These are phyloP conservation scores for Fraxinus xanthoxyloides DNA, from an alignment of 305 asterid genomes.

Conservation along the genomic window DNA sequence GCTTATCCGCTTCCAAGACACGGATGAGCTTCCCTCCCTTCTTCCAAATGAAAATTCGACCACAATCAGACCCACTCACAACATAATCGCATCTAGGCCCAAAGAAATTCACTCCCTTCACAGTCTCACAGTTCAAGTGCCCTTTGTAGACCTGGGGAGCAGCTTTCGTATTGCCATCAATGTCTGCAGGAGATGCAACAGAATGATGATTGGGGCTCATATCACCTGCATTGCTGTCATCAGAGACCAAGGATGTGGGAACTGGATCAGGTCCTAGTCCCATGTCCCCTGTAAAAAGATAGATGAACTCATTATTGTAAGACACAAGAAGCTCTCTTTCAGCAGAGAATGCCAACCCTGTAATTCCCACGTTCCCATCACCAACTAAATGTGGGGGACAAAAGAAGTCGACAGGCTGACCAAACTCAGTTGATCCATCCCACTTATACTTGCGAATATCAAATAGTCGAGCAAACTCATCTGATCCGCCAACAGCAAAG, in stretches of 20 bases:
- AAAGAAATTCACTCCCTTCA: constrained; percentile 83
- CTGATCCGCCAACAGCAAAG: constrained; percentile 87
- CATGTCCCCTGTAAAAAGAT: constrained; percentile 69
- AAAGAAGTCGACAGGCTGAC: constrained; percentile 68
- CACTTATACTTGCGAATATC: constrained; percentile 81
- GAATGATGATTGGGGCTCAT: constrained; percentile 28
- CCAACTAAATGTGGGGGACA: constrained; percentile 76
- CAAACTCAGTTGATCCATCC: constrained; percentile 66
- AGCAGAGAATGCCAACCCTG: constrained; percentile 92
- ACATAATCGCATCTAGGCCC: constrained; percentile 92
- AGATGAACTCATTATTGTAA: constrained; percentile 73
- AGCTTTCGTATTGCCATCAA: constrained; percentile 30
- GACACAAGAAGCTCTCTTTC: constrained; percentile 93
- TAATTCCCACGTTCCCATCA: constrained; percentile 61
- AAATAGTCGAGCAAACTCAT: constrained; percentile 74
- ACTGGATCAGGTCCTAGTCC: constrained; percentile 65
- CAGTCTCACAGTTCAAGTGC: constrained; percentile 69
- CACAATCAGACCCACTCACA: constrained; percentile 97
- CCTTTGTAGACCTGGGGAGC: constrained; percentile 82
- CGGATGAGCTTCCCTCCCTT: constrained; percentile 78
- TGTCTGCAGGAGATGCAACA: constrained; percentile 30
- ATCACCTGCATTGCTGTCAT: constrained; percentile 40
- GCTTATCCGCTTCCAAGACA: constrained; percentile 85
- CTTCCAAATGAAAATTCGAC: constrained; percentile 91
- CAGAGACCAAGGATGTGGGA: constrained; percentile 36